Evolutionary conservation across 2,329 filamentous ascomycete genomes (phyloP).

Genomic region (Blastomyces silverae): DNA sequence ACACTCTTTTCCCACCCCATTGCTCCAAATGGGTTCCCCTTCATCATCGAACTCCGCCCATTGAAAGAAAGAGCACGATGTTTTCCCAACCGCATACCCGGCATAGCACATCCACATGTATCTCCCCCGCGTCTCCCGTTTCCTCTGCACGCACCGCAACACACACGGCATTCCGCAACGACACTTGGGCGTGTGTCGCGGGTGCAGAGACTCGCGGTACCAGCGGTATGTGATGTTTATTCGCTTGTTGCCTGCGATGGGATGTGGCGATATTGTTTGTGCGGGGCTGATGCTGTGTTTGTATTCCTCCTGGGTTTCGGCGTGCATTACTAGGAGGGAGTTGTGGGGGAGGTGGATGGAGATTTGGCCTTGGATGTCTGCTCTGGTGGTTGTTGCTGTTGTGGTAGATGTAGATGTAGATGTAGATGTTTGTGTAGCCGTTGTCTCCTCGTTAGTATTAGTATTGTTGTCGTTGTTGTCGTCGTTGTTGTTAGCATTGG

Average conservation of each 20-base stretch:
- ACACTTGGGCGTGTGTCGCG: constrained; percentile 69
- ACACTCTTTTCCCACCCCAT: background rate
- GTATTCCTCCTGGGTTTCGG: constrained; percentile 96
- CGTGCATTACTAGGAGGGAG: constrained; percentile 89
- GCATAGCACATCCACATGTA: constrained; percentile 96
- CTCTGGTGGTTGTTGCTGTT: constrained; percentile 23
- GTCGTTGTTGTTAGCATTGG: constrained; percentile 20
- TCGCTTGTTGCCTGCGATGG: constrained; percentile 67
- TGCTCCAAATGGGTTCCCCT: constrained; percentile 64
- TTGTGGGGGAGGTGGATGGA: constrained; percentile 93
- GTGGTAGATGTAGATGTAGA: background rate
- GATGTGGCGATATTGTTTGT: constrained; percentile 73
- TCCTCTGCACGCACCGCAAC: constrained; percentile 72
- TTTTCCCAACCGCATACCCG: constrained; percentile 40
- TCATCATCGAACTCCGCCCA: constrained; percentile 86
- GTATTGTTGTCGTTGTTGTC: constrained; percentile 13
- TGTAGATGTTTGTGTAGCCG: background rate
- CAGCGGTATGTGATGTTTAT: constrained; percentile 94
- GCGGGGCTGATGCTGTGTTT: constrained; percentile 80
- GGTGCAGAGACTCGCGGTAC: constrained; percentile 71
- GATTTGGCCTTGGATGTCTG: constrained; percentile 74
- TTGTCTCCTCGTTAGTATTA: background rate
- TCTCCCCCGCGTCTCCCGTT: constrained; percentile 64
- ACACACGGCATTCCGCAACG: constrained; percentile 62
- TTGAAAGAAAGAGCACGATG: constrained; percentile 69